phyloP scores from a whole-genome alignment of 2,329 filamentous ascomycete genomes.

The Didymella segeticola region DNA sequence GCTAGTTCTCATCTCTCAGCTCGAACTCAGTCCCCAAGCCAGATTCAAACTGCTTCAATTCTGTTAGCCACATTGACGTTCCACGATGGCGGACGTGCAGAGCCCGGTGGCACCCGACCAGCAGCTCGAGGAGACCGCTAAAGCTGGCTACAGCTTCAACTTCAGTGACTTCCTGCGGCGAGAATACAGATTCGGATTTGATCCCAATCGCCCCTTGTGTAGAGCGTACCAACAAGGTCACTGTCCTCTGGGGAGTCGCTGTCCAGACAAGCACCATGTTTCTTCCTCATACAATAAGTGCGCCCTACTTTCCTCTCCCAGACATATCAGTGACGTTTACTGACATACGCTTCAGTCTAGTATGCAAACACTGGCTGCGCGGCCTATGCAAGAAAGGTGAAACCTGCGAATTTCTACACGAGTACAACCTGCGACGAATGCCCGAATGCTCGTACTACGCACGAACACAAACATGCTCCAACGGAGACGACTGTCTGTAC shows the following conservation, averaged over 20 bases:
- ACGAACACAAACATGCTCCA: slow-evolving; percentile 91
- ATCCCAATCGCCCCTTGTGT: slow-evolving; percentile 74
- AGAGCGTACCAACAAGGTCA: slow-evolving; percentile 84
- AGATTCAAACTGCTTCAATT: neutral
- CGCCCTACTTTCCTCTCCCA: slow-evolving; percentile 21
- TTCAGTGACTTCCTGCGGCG: slow-evolving; percentile 85
- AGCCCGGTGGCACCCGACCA: slow-evolving; percentile 32
- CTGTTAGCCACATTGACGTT: neutral
- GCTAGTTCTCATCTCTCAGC: neutral
- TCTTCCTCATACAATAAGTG: slow-evolving; percentile 70
- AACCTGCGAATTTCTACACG: slow-evolving; percentile 95
- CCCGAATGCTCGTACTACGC: slow-evolving; percentile 98
- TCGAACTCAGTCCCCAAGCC: neutral
- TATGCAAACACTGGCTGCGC: slow-evolving; percentile 98
- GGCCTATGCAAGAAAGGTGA: slow-evolving; percentile 98
- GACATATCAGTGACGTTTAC: neutral
- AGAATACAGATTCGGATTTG: slow-evolving; percentile 84
- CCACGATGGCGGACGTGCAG: slow-evolving; percentile 42
- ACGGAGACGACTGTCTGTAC: slow-evolving; percentile 95
- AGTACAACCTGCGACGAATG: slow-evolving; percentile 98
- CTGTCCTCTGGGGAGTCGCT: slow-evolving; percentile 83
- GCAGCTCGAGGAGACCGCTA: slow-evolving; percentile 35
- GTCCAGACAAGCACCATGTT: slow-evolving; percentile 79
- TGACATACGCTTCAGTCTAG: slow-evolving; percentile 61
- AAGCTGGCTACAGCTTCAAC: slow-evolving; percentile 70